A percentile compares a stretch with the other conserved stretches of the same genome.
Evolutionary conservation across 1,284 basidiomycete species (phyloP).

Genomic region (Cryptococcus deneoformans): DNA sequence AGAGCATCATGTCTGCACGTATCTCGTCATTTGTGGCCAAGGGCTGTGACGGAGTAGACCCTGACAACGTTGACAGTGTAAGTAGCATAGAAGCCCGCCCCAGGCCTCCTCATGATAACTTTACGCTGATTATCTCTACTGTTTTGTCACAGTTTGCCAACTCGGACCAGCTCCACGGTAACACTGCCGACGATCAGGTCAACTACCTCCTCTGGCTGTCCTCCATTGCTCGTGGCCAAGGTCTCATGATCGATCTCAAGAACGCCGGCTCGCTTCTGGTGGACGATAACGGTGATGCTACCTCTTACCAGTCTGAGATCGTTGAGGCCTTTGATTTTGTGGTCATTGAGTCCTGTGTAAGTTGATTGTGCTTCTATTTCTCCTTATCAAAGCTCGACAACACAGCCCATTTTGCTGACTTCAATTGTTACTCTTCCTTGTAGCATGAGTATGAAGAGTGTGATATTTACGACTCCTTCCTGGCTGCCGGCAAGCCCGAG

Average conservation of each 20-base stretch:
- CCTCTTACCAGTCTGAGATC: slow-evolving; percentile 3
- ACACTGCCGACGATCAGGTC: slow-evolving; percentile 26
- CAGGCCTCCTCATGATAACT: background rate
- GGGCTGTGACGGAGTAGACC: slow-evolving; percentile 47
- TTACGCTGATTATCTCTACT: background rate
- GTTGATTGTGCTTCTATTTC: background rate
- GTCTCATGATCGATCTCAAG: slow-evolving; percentile 32
- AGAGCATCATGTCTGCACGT: slow-evolving; percentile 25
- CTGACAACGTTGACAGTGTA: slow-evolving; percentile 43
- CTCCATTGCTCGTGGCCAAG: slow-evolving; percentile 18
- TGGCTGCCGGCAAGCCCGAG: slow-evolving; percentile 30
- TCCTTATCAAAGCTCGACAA: background rate
- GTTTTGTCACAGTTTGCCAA: background rate
- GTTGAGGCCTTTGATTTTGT: slow-evolving; percentile 24
- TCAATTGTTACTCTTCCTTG: background rate
- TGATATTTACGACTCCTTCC: slow-evolving; percentile 21
- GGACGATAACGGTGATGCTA: slow-evolving; percentile 14
- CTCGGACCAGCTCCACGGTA: slow-evolving; percentile 19
- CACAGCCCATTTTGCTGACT: background rate
- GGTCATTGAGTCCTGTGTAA: slow-evolving; percentile 31
- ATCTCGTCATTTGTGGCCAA: slow-evolving; percentile 32
- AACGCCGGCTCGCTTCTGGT: slow-evolving; percentile 32
- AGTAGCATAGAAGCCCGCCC: background rate
- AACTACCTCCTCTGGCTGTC: slow-evolving; percentile 38
- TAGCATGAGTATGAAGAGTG: slow-evolving; percentile 29